phyloP scores from a whole-genome alignment of 148 eudicot genomes.

The Polygonum maritimum region DNA sequence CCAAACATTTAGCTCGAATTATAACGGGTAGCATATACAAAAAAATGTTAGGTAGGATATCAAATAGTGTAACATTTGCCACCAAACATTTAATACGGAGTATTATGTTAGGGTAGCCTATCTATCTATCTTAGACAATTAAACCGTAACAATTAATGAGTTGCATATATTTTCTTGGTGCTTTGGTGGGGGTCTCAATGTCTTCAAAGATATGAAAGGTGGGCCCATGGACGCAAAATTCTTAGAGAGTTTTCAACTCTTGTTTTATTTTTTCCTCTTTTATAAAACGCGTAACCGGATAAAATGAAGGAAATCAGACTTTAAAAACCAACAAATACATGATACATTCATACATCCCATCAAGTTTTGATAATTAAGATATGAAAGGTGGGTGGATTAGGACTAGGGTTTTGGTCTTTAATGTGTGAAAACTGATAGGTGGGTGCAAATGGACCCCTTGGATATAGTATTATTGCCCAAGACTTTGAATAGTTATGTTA shows the following conservation, averaged over 20 bases:
- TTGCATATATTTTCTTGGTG: slow-evolving; percentile 1
- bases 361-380: background rate
- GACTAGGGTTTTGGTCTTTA: background rate
- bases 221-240: background rate
- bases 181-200: background rate
- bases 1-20: background rate
- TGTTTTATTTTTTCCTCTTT: background rate
- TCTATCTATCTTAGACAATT: background rate
- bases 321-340: background rate
- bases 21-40: background rate
- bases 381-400: background rate
- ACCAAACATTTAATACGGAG: background rate
- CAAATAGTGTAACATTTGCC: background rate
- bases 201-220: background rate
- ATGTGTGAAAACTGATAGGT: slow-evolving; percentile 17
- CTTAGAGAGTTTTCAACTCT: background rate
- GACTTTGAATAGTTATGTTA: background rate
- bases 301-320: background rate
- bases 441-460: slow-evolving; percentile 39
- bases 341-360: background rate
- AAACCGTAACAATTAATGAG: too few relatives aligned
- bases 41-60: background rate
- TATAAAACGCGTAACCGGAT: background rate
- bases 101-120: background rate
- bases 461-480: background rate